These are phyloP conservation scores for Fistulifera solaris DNA, from an alignment of 108 stramenopile genomes.

Conservation along the genomic window DNA sequence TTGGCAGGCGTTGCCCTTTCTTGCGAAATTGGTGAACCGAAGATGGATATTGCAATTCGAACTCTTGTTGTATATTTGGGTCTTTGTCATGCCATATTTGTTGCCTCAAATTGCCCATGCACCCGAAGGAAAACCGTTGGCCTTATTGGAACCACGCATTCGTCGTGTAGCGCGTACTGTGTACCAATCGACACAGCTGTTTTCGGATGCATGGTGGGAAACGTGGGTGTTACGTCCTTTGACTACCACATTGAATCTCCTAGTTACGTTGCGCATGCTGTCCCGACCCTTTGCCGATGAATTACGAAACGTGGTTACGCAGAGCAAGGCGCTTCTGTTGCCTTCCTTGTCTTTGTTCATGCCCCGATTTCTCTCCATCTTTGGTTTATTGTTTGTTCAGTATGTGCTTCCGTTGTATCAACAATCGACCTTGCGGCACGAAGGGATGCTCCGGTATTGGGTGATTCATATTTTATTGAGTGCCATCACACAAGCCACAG, in stretches of 20 bases:
- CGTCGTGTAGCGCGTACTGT: constrained; percentile 7
- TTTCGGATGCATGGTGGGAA: constrained; percentile 18
- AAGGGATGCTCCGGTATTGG: constrained; percentile 65
- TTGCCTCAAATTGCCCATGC: constrained; percentile 13
- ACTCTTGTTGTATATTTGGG: constrained; percentile 68
- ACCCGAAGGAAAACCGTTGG: constrained; percentile 15
- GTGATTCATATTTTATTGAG: constrained; percentile 41
- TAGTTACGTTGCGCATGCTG: constrained; percentile 41
- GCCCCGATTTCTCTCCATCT: constrained; percentile 66
- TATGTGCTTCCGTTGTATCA: constrained; percentile 51
- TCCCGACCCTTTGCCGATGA: constrained; percentile 41
- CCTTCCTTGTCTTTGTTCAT: constrained; percentile 71
- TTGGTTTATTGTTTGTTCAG: constrained; percentile 69
- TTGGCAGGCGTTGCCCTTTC: too few species aligned
- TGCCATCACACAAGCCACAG: constrained; percentile 30
- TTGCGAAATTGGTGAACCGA: too few species aligned
- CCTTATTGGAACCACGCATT: constrained; percentile 5
- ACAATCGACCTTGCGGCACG: constrained; percentile 9
- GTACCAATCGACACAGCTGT: constrained; percentile 11
- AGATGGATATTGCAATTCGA: constrained; percentile 16
- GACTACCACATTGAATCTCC: constrained; percentile 22
- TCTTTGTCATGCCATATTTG: constrained; percentile 49
- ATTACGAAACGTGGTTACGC: constrained; percentile 38
- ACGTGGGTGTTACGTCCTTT: constrained; percentile 17
- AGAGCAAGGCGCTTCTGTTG: constrained; percentile 43